Evolutionary conservation across 805 yeast species (phyloP), one percentile per base, ranked within the genome.

Genomic region (Starmerella cellae): DNA sequence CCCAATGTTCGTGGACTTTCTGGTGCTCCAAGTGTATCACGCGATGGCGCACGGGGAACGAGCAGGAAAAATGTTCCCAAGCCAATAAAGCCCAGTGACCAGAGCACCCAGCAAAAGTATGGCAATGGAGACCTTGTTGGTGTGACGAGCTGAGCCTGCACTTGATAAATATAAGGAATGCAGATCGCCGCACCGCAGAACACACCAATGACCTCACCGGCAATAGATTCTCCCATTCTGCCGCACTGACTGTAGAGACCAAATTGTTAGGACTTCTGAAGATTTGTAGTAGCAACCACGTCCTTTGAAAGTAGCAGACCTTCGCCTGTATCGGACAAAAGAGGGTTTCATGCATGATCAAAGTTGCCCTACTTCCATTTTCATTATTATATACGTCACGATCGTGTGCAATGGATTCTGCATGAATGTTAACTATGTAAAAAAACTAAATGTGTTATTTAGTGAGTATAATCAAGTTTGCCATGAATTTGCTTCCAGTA

Each of bases 401-500:
- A 29, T 14, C 19, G 18, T 31, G n/a, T 14, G 18, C 5, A 31
- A 5, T 8, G 10, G 16, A 11, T 18, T 17, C 5, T 16, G 11
- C 10, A n/a, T n/a, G n/a, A n/a, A n/a, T n/a, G n/a, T n/a, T n/a
- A n/a, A n/a, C n/a, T n/a, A n/a, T n/a, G n/a, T n/a, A n/a, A n/a
- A n/a, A n/a, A n/a, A n/a, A n/a, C n/a, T n/a, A n/a, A n/a, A n/a
- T n/a, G n/a, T n/a, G n/a, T n/a, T n/a, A 11, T 27, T 35, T 41
- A 54, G 32, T 54, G 57, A 35, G 42, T 35, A 37, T 72, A 73
- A 37, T 61, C 59, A 38, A 73, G 58, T 26, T 59, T 59, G 29
- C 76, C 78, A 30, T 63, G 56, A 27, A 70, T 60, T 41, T 70
- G 69, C 10, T 60, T 47, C 77, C 78, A 73, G 54, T 73, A 73